These are phyloP conservation scores for Cryptococcus maquisensis DNA, from an alignment of 1,284 basidiomycete species.

Conservation along the genomic window DNA sequence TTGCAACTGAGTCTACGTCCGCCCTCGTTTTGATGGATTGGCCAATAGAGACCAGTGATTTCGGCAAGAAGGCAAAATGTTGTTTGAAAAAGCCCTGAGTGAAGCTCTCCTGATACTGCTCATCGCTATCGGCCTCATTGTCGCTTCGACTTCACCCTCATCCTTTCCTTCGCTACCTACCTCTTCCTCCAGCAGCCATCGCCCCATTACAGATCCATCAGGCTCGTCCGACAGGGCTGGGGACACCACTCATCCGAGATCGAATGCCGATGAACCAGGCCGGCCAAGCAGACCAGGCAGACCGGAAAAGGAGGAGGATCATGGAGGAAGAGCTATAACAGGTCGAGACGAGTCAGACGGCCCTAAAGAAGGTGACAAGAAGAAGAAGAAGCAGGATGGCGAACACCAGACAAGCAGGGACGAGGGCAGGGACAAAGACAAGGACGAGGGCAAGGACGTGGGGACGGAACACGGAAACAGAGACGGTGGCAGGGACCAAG, in stretches of 20 bases:
- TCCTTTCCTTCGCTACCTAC: neutral
- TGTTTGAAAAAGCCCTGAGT: slow-evolving; percentile 10
- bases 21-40: no score
- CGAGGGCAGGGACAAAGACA: no score
- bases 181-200: neutral
- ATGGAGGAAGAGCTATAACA: neutral
- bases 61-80: neutral
- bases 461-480: no score
- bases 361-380: neutral
- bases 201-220: no score
- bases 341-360: neutral
- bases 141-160: neutral
- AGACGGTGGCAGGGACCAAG: no score
- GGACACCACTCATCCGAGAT: neutral
- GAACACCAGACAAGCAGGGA: neutral
- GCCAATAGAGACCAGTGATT: no score
- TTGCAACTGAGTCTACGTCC: no score
- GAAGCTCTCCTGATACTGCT: slow-evolving; percentile 13
- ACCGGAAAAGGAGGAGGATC: neutral
- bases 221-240: no score
- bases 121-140: slow-evolving; percentile 4
- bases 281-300: neutral
- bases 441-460: no score
- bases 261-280: neutral
- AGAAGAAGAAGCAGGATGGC: neutral